Evolutionary conservation across 73 alveolate species (phyloP), one percentile per base, ranked within the genome.

Genomic region (Symbiodinium natans): DNA sequence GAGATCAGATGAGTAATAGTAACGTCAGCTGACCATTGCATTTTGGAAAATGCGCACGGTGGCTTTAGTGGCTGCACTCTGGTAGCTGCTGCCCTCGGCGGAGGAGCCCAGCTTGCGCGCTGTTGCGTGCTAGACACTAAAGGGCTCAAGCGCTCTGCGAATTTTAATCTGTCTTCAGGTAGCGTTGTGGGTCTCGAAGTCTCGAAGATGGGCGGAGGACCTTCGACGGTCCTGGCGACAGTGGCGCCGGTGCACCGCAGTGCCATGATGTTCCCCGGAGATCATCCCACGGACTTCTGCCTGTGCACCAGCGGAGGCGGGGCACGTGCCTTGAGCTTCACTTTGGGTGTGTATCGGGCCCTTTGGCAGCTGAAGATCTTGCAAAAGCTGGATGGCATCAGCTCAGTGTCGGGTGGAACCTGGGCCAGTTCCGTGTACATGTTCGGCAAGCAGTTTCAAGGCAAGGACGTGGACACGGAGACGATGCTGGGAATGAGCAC

Each of bases 321-420:
- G 11, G 68, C 93, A 11, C 77, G 93, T 17, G 93, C 93, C 48
- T 8, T 86, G 56, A 86, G 46, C 21, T 59, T 27, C 48, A 86
- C 93, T 74, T 41, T 86, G 93, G 93, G 93, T 54, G 48, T 86
- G 43, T 86, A 46, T 34, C 93, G 93, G 46, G 93, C 93, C 56
- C 31, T 86, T 41, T 41, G 59, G 38, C 36, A 46, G 23, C 11
- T 86, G 59, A 59, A 59, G 17, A 31, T 86, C 54, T 17, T 86
- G 43, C 82, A 86, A 54, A 31, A 86, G 82, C 38, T 86, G 27
- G 93, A 86, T 86, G 93, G 83, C 21, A 54, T 86, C 77, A 86
- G 93, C 52, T 86, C 93, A 54, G 93, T 86, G 36, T 86, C 93
- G 33, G 93, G 93, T 38, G 93, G 93, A 82, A 86, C 93, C 17